Evolutionary conservation across 768 basidiomycete genomes (phyloP).

Genomic region (Russula sp.): DNA sequence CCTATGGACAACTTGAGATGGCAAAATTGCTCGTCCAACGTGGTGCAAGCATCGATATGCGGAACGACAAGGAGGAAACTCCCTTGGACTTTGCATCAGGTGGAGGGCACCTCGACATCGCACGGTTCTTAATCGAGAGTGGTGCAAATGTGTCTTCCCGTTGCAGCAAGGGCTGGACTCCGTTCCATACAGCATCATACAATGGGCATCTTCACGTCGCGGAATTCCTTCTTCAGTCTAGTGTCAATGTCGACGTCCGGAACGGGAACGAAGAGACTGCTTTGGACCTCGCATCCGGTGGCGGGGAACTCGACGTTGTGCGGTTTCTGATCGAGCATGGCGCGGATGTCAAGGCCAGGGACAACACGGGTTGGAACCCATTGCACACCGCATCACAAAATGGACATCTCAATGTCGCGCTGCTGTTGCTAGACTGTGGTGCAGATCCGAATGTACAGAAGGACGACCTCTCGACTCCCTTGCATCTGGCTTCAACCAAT

Average conservation of each 20-base stretch:
- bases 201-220: slow-evolving; percentile 1
- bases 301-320: slow-evolving; percentile 2
- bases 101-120: not conserved
- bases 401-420: slow-evolving; percentile 1
- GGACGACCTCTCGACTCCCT: not conserved
- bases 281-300: not conserved
- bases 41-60: not conserved
- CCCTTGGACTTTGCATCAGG: not conserved
- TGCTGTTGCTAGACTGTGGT: not conserved
- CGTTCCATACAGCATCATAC: slow-evolving; percentile 6
- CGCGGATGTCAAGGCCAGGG: not conserved
- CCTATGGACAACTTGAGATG: not conserved
- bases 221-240: not conserved
- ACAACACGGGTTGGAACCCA: not conserved
- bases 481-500: not conserved
- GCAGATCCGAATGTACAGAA: not conserved
- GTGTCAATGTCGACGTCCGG: not conserved
- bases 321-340: slow-evolving; percentile 4
- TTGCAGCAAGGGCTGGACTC: not conserved
- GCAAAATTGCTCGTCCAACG: not conserved
- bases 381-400: not conserved
- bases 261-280: not conserved
- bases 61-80: not conserved
- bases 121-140: not conserved
- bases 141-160: not conserved